Evolutionary conservation across 768 basidiomycete genomes (phyloP), one percentile per base, ranked within the genome.

Genomic region (Psilocybe tampanensis): DNA sequence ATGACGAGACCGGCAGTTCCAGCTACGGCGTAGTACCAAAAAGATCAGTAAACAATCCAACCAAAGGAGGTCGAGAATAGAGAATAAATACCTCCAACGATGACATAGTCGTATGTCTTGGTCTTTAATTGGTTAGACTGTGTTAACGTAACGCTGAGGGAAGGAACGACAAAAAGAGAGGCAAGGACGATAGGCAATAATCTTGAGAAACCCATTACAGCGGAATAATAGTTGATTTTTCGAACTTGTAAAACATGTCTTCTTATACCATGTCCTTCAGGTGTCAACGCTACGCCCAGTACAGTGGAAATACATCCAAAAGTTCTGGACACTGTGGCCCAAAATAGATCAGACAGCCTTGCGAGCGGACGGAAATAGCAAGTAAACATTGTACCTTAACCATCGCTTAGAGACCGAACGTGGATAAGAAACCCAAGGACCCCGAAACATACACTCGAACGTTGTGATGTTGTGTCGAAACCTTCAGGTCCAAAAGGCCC

Each of bases 1-100:
- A 85, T 67, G 1, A 77, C 81, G 52, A 82, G 83, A 8, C 85
- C 85, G 0, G 82, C 76, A 32, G 82, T 84, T 13, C 84, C 84
- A 43, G 69, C 76, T 66, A 17, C n/a, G 21, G 9, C n/a, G n/a
- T n/a, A 33, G 3, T 11, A 47, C 24, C 12, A 13, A 12, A n/a
- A 21, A 41, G 33, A 49, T 47, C 11, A 54, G 50, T 17, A 5
- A 22, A n/a, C 1, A 33, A 8, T 13, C 33, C 13, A 18, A 22
- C 32, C 26, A 19, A 33, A 13, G 15, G 15, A 17, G 18, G n/a
- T n/a, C n/a, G n/a, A 21, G 23, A 21, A 18, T 18, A n/a, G 18
- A 18, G 4, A 26, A 45, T 18, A 47, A 18, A 23, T 44, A 59
- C 53, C 53, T 54, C 58, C 58, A 13, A 59, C 49, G 32, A 59